phyloP scores from a whole-genome alignment of 805 yeast genomes.

The Metschnikowia matae region DNA sequence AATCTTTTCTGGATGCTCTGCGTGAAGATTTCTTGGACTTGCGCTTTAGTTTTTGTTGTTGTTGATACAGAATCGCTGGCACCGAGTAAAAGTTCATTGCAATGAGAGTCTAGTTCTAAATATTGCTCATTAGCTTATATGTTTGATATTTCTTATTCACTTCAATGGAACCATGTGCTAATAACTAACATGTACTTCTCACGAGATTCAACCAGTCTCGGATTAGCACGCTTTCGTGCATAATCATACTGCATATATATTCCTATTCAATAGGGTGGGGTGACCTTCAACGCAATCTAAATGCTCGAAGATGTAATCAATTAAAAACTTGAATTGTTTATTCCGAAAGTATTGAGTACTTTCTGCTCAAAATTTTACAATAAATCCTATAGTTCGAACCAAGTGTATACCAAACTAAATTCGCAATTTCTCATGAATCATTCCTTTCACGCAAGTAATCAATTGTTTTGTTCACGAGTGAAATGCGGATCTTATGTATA shows the following conservation, averaged over 20 bases:
- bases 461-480: too few relatives aligned
- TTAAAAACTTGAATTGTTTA: not conserved
- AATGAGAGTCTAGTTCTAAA: not conserved
- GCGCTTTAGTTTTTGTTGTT: conserved; percentile 30
- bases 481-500: too few relatives aligned
- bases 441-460: too few relatives aligned
- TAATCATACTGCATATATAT: not conserved
- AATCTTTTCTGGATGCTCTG: not conserved
- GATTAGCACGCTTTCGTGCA: not conserved
- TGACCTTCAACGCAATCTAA: not conserved
- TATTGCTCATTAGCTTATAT: not conserved
- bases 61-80: conserved; percentile 39
- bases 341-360: too few relatives aligned
- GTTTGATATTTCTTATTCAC: not conserved
- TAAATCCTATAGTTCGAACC: too few relatives aligned
- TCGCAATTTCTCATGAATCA: too few relatives aligned
- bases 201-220: not conserved
- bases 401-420: too few relatives aligned
- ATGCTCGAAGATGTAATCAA: not conserved
- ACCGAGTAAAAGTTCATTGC: conserved; percentile 37
- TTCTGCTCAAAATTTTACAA: too few relatives aligned
- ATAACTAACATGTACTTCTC: not conserved
- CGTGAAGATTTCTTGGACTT: conserved; percentile 13
- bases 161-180: not conserved
- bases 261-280: not conserved